A percentile compares a stretch with the other conserved stretches of the same genome.
These are phyloP conservation scores for Fusarium clavum DNA, from an alignment of 2,329 filamentous ascomycete species.

Conservation along the genomic window DNA sequence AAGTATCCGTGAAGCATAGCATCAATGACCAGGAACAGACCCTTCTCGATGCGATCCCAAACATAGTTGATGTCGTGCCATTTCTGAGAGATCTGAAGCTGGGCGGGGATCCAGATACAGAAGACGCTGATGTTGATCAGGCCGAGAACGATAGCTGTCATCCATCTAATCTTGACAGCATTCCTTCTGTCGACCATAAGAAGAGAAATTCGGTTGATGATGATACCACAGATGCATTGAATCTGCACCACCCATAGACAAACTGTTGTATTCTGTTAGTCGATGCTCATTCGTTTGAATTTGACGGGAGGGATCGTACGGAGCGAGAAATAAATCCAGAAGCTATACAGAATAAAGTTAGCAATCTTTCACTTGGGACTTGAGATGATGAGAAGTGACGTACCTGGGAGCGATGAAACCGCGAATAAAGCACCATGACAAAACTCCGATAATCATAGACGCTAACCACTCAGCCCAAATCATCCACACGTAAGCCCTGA, in stretches of 20 bases:
- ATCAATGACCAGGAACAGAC: constrained; percentile 30
- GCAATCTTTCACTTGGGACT: neutral
- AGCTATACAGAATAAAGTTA: constrained; percentile 19
- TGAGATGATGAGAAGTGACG: neutral
- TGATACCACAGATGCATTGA: constrained; percentile 42
- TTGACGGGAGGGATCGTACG: constrained; percentile 8
- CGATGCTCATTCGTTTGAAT: too few species aligned
- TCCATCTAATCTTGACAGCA: constrained; percentile 27
- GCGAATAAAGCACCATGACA: constrained; percentile 39
- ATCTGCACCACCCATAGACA: constrained; percentile 37
- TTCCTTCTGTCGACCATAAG: constrained; percentile 31
- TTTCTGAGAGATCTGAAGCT: constrained; percentile 28
- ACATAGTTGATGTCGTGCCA: constrained; percentile 30
- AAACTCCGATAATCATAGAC: constrained; percentile 36
- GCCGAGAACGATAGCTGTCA: constrained; percentile 10
- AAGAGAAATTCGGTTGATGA: constrained; percentile 39
- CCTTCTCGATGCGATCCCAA: constrained; percentile 38
- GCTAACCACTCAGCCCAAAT: constrained; percentile 41
- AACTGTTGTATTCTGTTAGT: constrained; percentile 25
- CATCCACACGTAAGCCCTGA: constrained; percentile 36
- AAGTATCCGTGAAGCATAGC: constrained; percentile 50
- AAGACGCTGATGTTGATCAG: constrained; percentile 41
- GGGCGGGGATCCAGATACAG: constrained; percentile 33
- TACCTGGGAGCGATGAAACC: constrained; percentile 36
- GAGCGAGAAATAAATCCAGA: constrained; percentile 38